Evolutionary conservation across 73 alveolate species (phyloP).

Genomic region (Loxodes magnus): DNA sequence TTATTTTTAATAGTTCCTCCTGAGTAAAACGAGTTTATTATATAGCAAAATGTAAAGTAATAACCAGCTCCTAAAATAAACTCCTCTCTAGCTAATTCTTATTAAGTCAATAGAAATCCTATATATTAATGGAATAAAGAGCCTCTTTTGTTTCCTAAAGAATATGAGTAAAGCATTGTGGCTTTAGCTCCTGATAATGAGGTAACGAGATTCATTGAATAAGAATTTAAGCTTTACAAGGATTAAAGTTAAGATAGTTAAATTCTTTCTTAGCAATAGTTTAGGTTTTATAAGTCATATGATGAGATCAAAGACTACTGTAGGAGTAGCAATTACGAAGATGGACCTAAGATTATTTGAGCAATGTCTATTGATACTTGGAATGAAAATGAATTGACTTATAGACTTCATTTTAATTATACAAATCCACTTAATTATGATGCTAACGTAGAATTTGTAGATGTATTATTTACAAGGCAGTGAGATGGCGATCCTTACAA

Average conservation of each 20-base stretch:
- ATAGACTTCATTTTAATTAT: neutral
- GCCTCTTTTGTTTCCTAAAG: no score
- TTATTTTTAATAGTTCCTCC: no score
- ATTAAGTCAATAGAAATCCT: no score
- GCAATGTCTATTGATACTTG: neutral
- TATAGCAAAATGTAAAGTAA: slow-evolving; percentile 5
- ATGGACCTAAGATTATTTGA: slow-evolving; percentile 21
- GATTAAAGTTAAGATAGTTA: neutral
- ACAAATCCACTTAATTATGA: neutral
- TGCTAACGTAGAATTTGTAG: neutral
- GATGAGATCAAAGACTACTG: slow-evolving; percentile 11
- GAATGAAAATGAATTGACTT: neutral
- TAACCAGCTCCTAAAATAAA: neutral
- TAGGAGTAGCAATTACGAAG: slow-evolving; percentile 24
- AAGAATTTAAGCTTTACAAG: neutral
- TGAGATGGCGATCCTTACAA: neutral
- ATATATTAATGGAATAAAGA: no score
- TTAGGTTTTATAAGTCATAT: slow-evolving; percentile 1
- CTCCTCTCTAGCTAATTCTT: neutral
- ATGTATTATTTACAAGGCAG: neutral
- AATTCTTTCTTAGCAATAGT: no score
- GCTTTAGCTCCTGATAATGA: slow-evolving; percentile 2
- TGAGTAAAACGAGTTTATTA: neutral
- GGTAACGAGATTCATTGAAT: neutral
- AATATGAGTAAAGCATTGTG: neutral